Evolutionary conservation across 805 yeast species (phyloP).

Genomic region (Suhomyces kilbournensis): DNA sequence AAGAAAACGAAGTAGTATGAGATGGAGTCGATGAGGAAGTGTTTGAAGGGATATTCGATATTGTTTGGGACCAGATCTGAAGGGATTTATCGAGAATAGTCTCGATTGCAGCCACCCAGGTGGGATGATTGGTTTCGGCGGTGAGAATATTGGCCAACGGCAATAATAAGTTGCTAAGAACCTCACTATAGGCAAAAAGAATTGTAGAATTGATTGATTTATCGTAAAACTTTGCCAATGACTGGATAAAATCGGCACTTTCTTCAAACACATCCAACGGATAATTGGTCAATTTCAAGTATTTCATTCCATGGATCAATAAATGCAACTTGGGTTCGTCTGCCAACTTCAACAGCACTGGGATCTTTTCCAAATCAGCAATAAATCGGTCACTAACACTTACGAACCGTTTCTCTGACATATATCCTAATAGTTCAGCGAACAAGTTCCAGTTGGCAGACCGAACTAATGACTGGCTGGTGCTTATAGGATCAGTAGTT

Average conservation of each 20-base stretch:
- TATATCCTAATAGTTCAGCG: slow-evolving; percentile 83
- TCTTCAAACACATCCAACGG: slow-evolving; percentile 92
- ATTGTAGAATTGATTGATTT: slow-evolving; percentile 63
- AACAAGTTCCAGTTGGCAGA: slow-evolving; percentile 92
- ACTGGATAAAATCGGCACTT: slow-evolving; percentile 83
- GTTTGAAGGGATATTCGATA: neutral
- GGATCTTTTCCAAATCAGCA: slow-evolving; percentile 85
- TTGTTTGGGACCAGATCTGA: slow-evolving; percentile 43
- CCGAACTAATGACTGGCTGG: slow-evolving; percentile 61
- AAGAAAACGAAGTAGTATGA: neutral
- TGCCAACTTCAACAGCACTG: slow-evolving; percentile 34
- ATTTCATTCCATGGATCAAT: slow-evolving; percentile 88
- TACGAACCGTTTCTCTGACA: slow-evolving; percentile 80
- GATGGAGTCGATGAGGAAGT: neutral
- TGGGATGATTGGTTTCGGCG: slow-evolving; percentile 94
- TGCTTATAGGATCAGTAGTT: slow-evolving; percentile 79
- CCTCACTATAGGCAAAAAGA: slow-evolving; percentile 80
- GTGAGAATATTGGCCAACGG: slow-evolving; percentile 84
- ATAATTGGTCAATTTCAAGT: slow-evolving; percentile 70
- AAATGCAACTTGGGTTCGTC: slow-evolving; percentile 62
- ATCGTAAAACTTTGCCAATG: slow-evolving; percentile 79
- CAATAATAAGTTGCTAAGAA: slow-evolving; percentile 65
- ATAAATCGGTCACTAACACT: slow-evolving; percentile 92
- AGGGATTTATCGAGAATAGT: slow-evolving; percentile 53
- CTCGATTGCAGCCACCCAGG: slow-evolving; percentile 83